These are phyloP conservation scores for Echeveria elegans DNA, from an alignment of 164 flowering plant species.

Conservation along the genomic window DNA sequence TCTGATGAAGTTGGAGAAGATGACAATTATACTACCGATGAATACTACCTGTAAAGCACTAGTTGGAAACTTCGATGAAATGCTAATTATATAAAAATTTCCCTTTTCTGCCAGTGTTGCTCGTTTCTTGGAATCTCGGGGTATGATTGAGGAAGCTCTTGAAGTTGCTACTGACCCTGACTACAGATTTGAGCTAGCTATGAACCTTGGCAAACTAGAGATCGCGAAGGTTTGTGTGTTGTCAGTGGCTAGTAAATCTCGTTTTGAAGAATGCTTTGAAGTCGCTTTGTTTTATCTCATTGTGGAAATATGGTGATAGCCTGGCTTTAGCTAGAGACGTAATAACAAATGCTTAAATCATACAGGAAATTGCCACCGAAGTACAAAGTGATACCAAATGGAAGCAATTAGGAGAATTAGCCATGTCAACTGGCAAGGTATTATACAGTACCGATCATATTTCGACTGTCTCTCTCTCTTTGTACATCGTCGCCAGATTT, in stretches of 20 bases:
- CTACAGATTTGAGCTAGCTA: conserved; percentile 91
- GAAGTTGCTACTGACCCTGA: conserved; percentile 98
- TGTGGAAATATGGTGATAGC: not conserved
- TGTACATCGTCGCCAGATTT: not conserved
- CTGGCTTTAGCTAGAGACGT: not conserved
- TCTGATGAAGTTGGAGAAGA: not conserved
- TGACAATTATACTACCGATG: too few species aligned
- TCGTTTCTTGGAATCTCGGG: conserved; percentile 93
- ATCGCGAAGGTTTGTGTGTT: conserved; percentile 62
- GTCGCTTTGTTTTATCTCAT: not conserved
- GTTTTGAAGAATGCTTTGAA: not conserved
- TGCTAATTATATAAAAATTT: not conserved
- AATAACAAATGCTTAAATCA: not conserved
- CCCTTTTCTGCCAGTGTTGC: conserved; percentile 51
- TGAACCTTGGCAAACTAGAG: conserved; percentile 82
- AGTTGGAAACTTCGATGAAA: conserved; percentile 4
- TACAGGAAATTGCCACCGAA: conserved; percentile 79
- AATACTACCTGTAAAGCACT: not conserved
- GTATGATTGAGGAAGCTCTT: conserved; percentile 90
- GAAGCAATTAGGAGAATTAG: conserved; percentile 98
- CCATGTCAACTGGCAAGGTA: conserved; percentile 95
- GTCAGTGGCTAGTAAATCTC: not conserved
- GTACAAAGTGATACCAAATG: conserved; percentile 89
- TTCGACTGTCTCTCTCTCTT: too few species aligned
- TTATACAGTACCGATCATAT: not conserved